These are phyloP conservation scores for Lignosus rhinocerotis DNA, from an alignment of 1,284 basidiomycete genomes.

Conservation along the genomic window DNA sequence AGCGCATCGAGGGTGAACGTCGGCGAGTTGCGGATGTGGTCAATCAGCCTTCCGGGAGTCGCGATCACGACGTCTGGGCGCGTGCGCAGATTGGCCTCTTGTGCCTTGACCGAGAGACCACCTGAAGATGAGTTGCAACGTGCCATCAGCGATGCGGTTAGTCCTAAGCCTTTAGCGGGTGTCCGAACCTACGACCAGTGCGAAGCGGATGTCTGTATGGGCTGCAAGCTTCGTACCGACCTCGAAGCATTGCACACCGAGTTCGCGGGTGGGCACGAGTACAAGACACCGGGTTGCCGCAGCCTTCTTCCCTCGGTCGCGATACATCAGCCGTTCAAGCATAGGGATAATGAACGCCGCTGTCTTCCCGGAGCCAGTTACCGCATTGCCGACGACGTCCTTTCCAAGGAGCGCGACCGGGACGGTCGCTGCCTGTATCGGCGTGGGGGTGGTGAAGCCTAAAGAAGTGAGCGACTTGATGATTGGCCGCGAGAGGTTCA, in stretches of 20 bases:
- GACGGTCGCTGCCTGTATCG: slow-evolving; percentile 92
- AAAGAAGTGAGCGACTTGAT: slow-evolving; percentile 85
- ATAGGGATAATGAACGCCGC: slow-evolving; percentile 96
- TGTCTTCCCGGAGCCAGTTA: slow-evolving; percentile 96
- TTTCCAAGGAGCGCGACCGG: slow-evolving; percentile 92
- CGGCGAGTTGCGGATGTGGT: slow-evolving; percentile 94
- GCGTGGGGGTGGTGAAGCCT: slow-evolving; percentile 86
- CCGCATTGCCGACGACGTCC: slow-evolving; percentile 92
- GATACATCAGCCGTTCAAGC: slow-evolving; percentile 87
- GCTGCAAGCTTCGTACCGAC: slow-evolving; percentile 85
- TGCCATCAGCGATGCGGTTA: slow-evolving; percentile 6
- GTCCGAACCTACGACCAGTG: slow-evolving; percentile 80
- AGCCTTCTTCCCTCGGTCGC: slow-evolving; percentile 82
- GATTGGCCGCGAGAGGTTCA: slow-evolving; percentile 89
- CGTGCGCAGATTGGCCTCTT: slow-evolving; percentile 82
- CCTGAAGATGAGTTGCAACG: slow-evolving; percentile 43
- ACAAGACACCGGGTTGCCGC: slow-evolving; percentile 94
- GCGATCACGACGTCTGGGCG: slow-evolving; percentile 93
- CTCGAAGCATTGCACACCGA: slow-evolving; percentile 93
- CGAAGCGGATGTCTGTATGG: slow-evolving; percentile 88
- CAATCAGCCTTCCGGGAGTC: slow-evolving; percentile 94
- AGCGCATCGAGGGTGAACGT: slow-evolving; percentile 92
- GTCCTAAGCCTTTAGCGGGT: neutral
- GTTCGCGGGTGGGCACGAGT: slow-evolving; percentile 90
- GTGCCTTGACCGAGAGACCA: slow-evolving; percentile 89